phyloP scores from a whole-genome alignment of 2,329 filamentous ascomycete species.

The Xylaria sp. region DNA sequence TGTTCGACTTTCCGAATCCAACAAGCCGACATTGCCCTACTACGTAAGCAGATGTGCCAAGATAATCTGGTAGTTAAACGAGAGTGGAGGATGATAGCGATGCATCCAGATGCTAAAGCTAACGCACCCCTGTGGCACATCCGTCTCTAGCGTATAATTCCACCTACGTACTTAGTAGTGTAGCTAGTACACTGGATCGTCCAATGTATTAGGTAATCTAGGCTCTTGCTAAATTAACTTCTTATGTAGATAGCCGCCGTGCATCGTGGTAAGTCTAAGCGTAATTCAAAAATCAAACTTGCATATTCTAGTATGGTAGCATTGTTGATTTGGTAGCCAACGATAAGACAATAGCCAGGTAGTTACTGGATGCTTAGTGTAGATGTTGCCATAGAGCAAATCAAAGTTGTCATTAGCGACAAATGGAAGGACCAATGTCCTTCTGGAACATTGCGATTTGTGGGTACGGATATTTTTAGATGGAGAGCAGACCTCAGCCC shows the following conservation, averaged over 20 bases:
- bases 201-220: too few relatives aligned
- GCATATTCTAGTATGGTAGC: too few relatives aligned
- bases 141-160: neutral
- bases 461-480: neutral
- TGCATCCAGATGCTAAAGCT: neutral
- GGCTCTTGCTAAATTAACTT: too few relatives aligned
- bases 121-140: neutral
- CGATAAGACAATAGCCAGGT: neutral
- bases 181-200: neutral
- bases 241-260: too few relatives aligned
- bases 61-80: neutral
- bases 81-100: neutral
- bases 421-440: neutral
- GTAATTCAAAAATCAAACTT: too few relatives aligned
- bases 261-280: too few relatives aligned
- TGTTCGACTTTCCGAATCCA: neutral
- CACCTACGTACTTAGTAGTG: neutral
- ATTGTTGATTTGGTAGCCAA: too few relatives aligned
- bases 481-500: neutral
- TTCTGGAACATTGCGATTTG: constrained; percentile 8
- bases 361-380: neutral
- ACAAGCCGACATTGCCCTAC: neutral
- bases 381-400: neutral
- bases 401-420: neutral
- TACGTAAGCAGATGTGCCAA: neutral